A percentile compares a stretch with the other conserved stretches of the same genome.
Evolutionary conservation across 1,139 yeast genomes (phyloP).

Genomic region (Arxiozyma heterogenica): DNA sequence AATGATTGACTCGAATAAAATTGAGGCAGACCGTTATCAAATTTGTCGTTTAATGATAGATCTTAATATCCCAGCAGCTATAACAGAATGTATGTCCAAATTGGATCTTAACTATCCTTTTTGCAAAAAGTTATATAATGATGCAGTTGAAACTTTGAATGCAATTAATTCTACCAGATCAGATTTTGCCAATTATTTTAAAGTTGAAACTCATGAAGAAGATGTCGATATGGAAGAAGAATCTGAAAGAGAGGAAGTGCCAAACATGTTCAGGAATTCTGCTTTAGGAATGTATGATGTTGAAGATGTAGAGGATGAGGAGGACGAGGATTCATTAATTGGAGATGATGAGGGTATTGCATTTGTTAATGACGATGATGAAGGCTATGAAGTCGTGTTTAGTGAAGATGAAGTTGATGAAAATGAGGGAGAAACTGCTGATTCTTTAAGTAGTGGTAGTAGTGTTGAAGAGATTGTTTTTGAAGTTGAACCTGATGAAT

Average conservation of each 20-base stretch:
- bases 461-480: constrained; percentile 2
- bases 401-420: constrained; percentile 31
- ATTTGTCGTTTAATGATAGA: constrained; percentile 60
- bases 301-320: constrained; percentile 51
- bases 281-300: constrained; percentile 92
- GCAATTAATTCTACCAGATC: constrained; percentile 53
- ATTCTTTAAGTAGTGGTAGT: neutral
- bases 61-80: constrained; percentile 48
- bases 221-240: constrained; percentile 60
- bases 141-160: constrained; percentile 52
- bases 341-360: constrained; percentile 34
- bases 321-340: constrained; percentile 35
- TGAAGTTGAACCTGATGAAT: constrained; percentile 6
- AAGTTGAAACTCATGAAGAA: constrained; percentile 48
- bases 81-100: constrained; percentile 51
- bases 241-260: constrained; percentile 60
- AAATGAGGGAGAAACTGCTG: constrained; percentile 15
- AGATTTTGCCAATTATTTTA: constrained; percentile 50
- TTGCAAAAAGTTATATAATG: constrained; percentile 48
- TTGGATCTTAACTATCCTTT: constrained; percentile 67
- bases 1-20: constrained; percentile 45
- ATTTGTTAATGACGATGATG: constrained; percentile 34
- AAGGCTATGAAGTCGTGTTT: constrained; percentile 36
- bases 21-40: constrained; percentile 49
- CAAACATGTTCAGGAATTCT: constrained; percentile 77